Evolutionary conservation across 331 rosid genomes (phyloP), one percentile per base, ranked within the genome.

Genomic region (Acacia pycnantha): DNA sequence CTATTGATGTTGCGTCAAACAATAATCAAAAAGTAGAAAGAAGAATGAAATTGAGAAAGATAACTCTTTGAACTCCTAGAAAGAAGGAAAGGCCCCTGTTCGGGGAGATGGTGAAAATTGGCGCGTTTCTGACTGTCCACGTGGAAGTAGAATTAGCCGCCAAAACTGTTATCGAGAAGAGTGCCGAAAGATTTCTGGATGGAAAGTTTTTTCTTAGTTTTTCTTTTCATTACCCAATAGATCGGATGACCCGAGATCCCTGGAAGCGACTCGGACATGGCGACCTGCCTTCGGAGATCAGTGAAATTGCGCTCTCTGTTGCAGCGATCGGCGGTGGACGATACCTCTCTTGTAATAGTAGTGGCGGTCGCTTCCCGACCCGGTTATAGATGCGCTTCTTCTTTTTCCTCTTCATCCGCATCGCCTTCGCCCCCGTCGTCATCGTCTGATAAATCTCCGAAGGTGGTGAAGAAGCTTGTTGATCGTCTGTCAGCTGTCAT

Each of bases 401-500:
- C 87, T 1, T 85, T 91, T 0, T 86, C 91, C 0, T 86, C 89
- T 0, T 84, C 92, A 0, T 68, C 87, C 48, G 6, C 27, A 0
- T 78, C 91, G 0, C 69, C 87, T 13, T 18, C 86, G 19, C 65
- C 88, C 18, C 44, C 82, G 26, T 74, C 84, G 0, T 62, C 87
- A 0, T 58, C 91, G n/a, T 70, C 93, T 19, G 74, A 56, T 77
- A 90, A 88, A 77, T 70, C 94, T 47, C 24, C 83, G 12, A 90
- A 88, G 81, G 26, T 88, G 65, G 94, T 80, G 84, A 95, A 90
- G 86, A 90, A 91, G 78, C 76, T 85, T 31, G 79, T 81, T 14
- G 94, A 90, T 84, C 98, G 93, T 54, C 86, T 95, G n/a, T 93
- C 97, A 0, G 47, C 92, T 24, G 89, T 91, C 13, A 90, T 93